Evolutionary conservation across 163 green algal species (phyloP), one percentile per base, ranked within the genome.

Genomic region (Chlorella variabilis): DNA sequence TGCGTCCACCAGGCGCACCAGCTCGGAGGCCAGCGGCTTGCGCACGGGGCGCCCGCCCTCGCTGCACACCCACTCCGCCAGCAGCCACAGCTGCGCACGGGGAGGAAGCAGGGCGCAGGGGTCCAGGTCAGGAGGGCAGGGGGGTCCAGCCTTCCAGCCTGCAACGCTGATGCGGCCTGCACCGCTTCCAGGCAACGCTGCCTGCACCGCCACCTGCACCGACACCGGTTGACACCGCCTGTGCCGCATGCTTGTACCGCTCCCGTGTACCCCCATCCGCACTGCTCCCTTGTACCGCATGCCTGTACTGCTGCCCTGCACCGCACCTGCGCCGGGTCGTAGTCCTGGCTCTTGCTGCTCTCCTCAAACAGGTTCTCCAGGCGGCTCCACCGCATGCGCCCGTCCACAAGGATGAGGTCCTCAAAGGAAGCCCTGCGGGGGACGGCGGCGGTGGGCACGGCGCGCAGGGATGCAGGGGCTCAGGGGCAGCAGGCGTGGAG

Each of bases 281-380:
- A n/a, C n/a, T n/a, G n/a, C n/a, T n/a, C n/a, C n/a, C n/a, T n/a
- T n/a, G n/a, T n/a, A n/a, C n/a, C n/a, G n/a, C n/a, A n/a, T n/a
- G n/a, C n/a, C n/a, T n/a, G n/a, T n/a, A n/a, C n/a, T n/a, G n/a
- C n/a, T n/a, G n/a, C n/a, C n/a, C n/a, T n/a, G 23, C 54, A 18
- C 33, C 49, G 2, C 34, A 80, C 73, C 73, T 80, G 73, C 2
- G 73, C 75, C 1, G 75, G 75, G 41, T 81, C 75, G 8, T 65
- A 81, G 75, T 81, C 75, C 39, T 87, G 71, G 83, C 88, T 95
- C 89, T 97, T 96, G 78, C 75, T 85, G 70, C 94, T 92, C 89
- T 98, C 92, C 5, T 87, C 75, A 75, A 98, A 77, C 62, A 99
- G 86, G 85, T 97, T 98, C 90, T 98, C 94, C 36, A 99, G 77